Evolutionary conservation across 306 rosid genomes (phyloP), one percentile per base, ranked within the genome.

Genomic region (Alnus rubra): DNA sequence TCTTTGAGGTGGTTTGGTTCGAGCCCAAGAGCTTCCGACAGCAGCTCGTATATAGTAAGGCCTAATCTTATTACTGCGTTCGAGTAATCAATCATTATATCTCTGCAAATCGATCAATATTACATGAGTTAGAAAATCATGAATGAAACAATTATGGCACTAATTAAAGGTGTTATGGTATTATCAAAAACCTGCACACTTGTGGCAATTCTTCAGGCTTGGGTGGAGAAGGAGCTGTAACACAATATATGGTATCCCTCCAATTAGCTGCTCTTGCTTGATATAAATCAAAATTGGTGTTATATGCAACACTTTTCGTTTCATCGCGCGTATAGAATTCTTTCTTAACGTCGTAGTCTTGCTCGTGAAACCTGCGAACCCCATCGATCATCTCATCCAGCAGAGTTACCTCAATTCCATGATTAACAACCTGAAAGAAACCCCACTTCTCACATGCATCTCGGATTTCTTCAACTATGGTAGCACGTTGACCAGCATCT

Each of bases 171-270:
- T 33, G 2, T 1, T 2, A 33, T 33, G 37, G 37, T 33, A 33
- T 33, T 33, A 33, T 42, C 45, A 3, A 7, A 9, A 11, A 86
- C 90, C 84, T 87, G 69, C 81, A 79, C 4, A 81, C 16, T 28
- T 55, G 45, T 35, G 87, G 90, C 13, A 84, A 18, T 7, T 81
- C 87, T 39, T 76, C 86, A 4, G 87, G 72, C 8, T 78, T 81
- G 5, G 85, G 74, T 28, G 75, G 85, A 52, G 33, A 13, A 69
- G 91, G 91, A 71, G 87, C 80, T 54, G 44, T 74, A 18, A n/a
- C 9, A 75, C 76, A 84, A 16, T 14, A 53, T 52, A 91, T 2
- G 2, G 92, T 74, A 47, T 91, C 96, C 76, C 96, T 89, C 96
- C 93, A 89, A 50, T 91, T 87, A 10, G 96, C 84, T 16, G 56